Conservation (phyloP, 768 basidiomycete species). For the Rickenella mellea region DNA sequence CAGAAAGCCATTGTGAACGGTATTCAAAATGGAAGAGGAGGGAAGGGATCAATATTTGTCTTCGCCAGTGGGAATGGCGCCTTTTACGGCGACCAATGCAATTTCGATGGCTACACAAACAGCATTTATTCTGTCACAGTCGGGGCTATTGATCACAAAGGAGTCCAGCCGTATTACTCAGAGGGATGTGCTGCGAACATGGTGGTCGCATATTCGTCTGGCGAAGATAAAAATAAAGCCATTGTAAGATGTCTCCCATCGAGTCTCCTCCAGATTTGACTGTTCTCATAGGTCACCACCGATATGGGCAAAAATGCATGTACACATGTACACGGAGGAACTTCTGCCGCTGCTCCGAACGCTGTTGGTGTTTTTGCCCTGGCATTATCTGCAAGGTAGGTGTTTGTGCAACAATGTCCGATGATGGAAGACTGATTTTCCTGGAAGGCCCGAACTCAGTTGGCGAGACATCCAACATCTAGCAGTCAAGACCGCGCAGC, state of each 20-base stretch:
- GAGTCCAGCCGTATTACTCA: constrained; percentile 39
- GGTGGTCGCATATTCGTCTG: constrained; percentile 37
- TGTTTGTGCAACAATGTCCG: not conserved
- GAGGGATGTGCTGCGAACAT: constrained; percentile 40
- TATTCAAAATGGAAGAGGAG: constrained; percentile 33
- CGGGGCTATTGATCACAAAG: constrained; percentile 34
- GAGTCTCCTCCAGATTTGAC: not conserved
- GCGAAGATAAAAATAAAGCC: constrained; percentile 36
- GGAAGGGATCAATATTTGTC: constrained; percentile 37
- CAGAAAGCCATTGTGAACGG: constrained; percentile 39
- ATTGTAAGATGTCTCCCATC: constrained; percentile 22
- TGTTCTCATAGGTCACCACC: constrained; percentile 29
- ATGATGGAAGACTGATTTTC: not conserved
- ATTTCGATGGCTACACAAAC: constrained; percentile 46
- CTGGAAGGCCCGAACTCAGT: constrained; percentile 31
- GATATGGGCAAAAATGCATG: constrained; percentile 37
- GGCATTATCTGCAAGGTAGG: constrained; percentile 31
- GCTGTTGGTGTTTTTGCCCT: constrained; percentile 37
- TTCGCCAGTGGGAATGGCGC: constrained; percentile 44
- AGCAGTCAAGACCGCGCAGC: constrained; percentile 25
- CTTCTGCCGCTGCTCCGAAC: constrained; percentile 39
- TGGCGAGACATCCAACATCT: constrained; percentile 43
- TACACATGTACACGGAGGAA: constrained; percentile 35
- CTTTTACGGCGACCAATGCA: constrained; percentile 38
- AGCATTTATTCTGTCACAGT: constrained; percentile 36